Percentiles rank a stretch among this genome's conserved stretches.
Conservation (phyloP, 208 protist species). For the Novymonas esmeraldas region DNA sequence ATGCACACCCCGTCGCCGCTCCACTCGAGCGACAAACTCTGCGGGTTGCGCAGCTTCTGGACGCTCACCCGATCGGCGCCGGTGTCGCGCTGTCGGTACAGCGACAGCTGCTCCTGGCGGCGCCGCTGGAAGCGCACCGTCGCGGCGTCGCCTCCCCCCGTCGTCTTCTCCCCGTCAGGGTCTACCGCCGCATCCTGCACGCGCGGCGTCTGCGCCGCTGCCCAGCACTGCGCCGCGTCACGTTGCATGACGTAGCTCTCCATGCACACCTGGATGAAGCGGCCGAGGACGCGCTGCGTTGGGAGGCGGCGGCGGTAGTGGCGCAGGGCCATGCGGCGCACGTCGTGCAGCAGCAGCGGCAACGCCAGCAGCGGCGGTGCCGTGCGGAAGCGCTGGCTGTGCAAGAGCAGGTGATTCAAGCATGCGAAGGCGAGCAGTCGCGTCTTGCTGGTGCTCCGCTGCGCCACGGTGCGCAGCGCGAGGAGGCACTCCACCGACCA, state of each 20-base stretch:
- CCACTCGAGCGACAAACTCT: constrained; percentile 75
- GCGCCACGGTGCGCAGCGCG: constrained; percentile 39
- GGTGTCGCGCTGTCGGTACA: constrained; percentile 64
- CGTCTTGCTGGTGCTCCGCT: constrained; percentile 72
- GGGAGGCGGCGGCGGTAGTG: constrained; percentile 49
- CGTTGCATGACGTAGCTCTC: constrained; percentile 76
- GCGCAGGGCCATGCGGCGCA: constrained; percentile 72
- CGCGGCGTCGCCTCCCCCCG: too few species aligned
- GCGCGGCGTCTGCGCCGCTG: constrained; percentile 3
- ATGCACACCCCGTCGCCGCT: constrained; percentile 72
- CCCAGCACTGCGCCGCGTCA: constrained; percentile 68
- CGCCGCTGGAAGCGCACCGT: constrained; percentile 53
- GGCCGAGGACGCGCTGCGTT: constrained; percentile 36
- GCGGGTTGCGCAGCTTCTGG: constrained; percentile 56
- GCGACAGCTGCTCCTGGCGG: constrained; percentile 63
- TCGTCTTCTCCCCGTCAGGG: too few species aligned
- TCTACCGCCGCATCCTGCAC: background rate
- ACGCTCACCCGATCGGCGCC: constrained; percentile 60
- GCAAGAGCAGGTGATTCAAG: constrained; percentile 74
- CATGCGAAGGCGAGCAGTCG: constrained; percentile 73
- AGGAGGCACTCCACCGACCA: constrained; percentile 57
- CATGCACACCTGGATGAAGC: constrained; percentile 76
- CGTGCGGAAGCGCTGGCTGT: constrained; percentile 39
- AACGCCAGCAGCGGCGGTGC: constrained; percentile 30
- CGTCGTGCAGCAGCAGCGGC: constrained; percentile 33